These are phyloP conservation scores for Penicillium flavigenum DNA, from an alignment of 495 filamentous ascomycete genomes.

Conservation along the genomic window DNA sequence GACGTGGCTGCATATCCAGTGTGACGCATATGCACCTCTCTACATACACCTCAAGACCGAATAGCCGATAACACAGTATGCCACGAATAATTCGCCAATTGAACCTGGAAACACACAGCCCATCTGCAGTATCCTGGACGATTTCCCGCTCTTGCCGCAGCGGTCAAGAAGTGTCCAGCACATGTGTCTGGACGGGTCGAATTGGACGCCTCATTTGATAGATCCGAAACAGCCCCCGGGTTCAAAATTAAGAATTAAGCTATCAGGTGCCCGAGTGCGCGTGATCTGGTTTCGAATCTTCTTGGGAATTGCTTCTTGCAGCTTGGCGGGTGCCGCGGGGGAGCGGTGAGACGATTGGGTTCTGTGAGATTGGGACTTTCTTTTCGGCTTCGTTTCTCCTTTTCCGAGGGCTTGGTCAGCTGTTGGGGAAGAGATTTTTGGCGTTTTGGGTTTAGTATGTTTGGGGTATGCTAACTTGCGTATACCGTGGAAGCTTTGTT, in stretches of 20 bases:
- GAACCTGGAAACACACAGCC: not conserved
- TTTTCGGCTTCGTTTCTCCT: slow-evolving; percentile 1
- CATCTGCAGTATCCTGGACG: not conserved
- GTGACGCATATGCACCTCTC: slow-evolving; percentile 4
- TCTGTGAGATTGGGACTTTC: not conserved
- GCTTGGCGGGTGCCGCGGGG: slow-evolving; percentile 2
- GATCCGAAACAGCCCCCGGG: not conserved
- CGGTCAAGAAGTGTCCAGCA: slow-evolving; percentile 13
- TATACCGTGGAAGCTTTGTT: too few species aligned
- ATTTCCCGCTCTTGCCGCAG: slow-evolving; percentile 7
- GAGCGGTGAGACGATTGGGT: slow-evolving; percentile 7
- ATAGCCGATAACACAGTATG: not conserved
- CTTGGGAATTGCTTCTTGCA: not conserved
- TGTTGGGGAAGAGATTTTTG: not conserved
- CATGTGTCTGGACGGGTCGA: slow-evolving; percentile 9
- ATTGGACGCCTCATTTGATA: slow-evolving; percentile 1
- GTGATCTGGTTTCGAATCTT: not conserved
- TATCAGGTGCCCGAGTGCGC: not conserved
- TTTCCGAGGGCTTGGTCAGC: not conserved
- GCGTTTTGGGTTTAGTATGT: not conserved
- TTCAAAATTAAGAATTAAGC: slow-evolving; percentile 9
- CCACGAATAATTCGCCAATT: not conserved
- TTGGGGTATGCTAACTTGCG: not conserved
- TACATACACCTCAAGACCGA: not conserved
- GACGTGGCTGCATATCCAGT: slow-evolving; percentile 4